These are phyloP conservation scores for Wickerhamiella shivajii DNA, from an alignment of 805 yeast genomes.

Conservation along the genomic window DNA sequence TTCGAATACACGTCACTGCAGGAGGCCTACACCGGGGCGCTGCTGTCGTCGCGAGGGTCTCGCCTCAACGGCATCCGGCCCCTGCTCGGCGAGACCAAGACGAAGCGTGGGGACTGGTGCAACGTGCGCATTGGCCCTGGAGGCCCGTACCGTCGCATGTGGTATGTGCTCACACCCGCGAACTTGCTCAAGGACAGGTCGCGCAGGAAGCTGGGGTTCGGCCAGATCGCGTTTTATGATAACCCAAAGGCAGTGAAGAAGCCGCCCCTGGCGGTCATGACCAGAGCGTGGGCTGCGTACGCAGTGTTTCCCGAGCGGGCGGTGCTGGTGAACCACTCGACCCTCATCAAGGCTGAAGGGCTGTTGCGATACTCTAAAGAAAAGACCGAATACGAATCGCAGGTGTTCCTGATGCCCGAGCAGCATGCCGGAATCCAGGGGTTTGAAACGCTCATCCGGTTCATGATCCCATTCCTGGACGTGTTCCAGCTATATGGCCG, in stretches of 20 bases:
- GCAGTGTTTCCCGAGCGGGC: slow-evolving; percentile 90
- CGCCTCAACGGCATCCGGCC: slow-evolving; percentile 75
- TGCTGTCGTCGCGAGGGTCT: slow-evolving; percentile 82
- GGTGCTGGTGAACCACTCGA: slow-evolving; percentile 66
- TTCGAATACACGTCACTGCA: slow-evolving; percentile 75
- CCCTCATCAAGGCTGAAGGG: slow-evolving; percentile 84
- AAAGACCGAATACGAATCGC: slow-evolving; percentile 34
- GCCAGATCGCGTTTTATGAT: slow-evolving; percentile 68
- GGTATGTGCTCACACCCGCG: slow-evolving; percentile 60
- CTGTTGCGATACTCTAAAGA: slow-evolving; percentile 31
- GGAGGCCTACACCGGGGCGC: slow-evolving; percentile 93
- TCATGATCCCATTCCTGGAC: slow-evolving; percentile 60
- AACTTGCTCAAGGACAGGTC: slow-evolving; percentile 30
- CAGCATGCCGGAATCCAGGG: slow-evolving; percentile 72
- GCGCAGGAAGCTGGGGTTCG: slow-evolving; percentile 31
- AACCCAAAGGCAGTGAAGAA: slow-evolving; percentile 55
- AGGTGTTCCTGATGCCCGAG: slow-evolving; percentile 71
- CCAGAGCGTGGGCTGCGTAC: slow-evolving; percentile 53
- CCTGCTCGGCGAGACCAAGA: slow-evolving; percentile 70
- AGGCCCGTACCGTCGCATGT: slow-evolving; percentile 94
- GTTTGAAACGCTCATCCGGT: slow-evolving; percentile 71
- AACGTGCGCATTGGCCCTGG: slow-evolving; percentile 92
- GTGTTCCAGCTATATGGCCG: slow-evolving; percentile 71
- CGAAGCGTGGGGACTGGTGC: slow-evolving; percentile 86
- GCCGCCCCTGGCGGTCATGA: slow-evolving; percentile 64